These are phyloP conservation scores for Ascochyta koolunga DNA, from an alignment of 2,329 filamentous ascomycete species.

Conservation along the genomic window DNA sequence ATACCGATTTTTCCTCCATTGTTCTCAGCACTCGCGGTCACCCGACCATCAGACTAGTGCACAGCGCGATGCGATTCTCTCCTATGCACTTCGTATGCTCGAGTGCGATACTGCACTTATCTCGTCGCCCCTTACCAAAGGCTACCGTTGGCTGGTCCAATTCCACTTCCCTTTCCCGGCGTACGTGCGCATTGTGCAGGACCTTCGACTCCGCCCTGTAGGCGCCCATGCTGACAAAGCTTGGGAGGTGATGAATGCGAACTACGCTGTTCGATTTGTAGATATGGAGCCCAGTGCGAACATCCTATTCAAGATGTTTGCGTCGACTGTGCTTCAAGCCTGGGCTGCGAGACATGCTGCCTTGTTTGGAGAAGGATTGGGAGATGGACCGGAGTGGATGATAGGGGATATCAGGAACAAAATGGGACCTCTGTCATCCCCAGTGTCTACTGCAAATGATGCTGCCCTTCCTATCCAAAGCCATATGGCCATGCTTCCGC, in stretches of 20 bases:
- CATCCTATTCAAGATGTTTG: constrained; percentile 53
- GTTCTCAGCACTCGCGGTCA: constrained; percentile 35
- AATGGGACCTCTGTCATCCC: not conserved
- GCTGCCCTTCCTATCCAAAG: not conserved
- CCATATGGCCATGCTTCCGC: not conserved
- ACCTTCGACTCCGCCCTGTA: constrained; percentile 49
- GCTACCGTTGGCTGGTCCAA: constrained; percentile 52
- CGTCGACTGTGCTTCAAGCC: constrained; percentile 63
- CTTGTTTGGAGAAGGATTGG: not conserved
- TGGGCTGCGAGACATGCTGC: constrained; percentile 26
- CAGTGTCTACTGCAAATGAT: not conserved
- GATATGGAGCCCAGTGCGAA: constrained; percentile 23
- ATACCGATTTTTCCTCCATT: constrained; percentile 57
- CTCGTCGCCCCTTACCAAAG: constrained; percentile 49
- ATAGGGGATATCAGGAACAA: constrained; percentile 8
- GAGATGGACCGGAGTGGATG: constrained; percentile 1
- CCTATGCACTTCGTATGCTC: constrained; percentile 49
- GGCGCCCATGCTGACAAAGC: constrained; percentile 40
- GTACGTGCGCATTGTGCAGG: constrained; percentile 55
- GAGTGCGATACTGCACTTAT: constrained; percentile 56
- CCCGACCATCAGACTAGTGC: constrained; percentile 22
- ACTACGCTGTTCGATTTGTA: constrained; percentile 49
- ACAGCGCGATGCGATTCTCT: constrained; percentile 36
- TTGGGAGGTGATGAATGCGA: constrained; percentile 56
- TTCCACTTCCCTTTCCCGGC: constrained; percentile 58